Evolutionary conservation across 2,329 filamentous ascomycete species (phyloP).

Genomic region (Colletotrichum sp.): DNA sequence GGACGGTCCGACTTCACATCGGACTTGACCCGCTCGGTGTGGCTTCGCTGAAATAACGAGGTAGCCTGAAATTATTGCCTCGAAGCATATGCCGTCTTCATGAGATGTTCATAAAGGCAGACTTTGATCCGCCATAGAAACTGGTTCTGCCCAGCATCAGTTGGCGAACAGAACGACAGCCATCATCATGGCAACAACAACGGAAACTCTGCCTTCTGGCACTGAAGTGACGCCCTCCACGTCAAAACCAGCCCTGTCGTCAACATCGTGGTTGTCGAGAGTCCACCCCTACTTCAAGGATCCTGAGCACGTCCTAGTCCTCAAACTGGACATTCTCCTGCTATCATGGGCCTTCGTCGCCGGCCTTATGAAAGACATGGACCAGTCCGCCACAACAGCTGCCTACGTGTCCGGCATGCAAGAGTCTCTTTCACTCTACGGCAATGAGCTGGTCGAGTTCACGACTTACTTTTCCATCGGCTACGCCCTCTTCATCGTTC

Average conservation of each 20-base stretch:
- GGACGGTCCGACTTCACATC: not conserved
- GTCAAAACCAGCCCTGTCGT: not conserved
- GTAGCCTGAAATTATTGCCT: not conserved
- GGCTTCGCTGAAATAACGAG: not conserved
- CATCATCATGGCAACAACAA: not conserved
- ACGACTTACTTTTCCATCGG: constrained; percentile 25
- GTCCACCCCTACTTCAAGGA: constrained; percentile 33
- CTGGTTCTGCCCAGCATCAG: not conserved
- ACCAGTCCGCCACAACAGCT: constrained; percentile 31
- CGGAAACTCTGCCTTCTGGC: not conserved
- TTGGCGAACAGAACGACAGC: not conserved
- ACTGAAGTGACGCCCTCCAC: not conserved
- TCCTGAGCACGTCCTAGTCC: constrained; percentile 28
- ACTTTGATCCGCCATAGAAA: not conserved
- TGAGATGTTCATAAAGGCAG: not conserved
- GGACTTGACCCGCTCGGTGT: not conserved
- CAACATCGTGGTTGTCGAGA: constrained; percentile 29
- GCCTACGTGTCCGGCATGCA: constrained; percentile 30
- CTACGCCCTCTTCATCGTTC: constrained; percentile 28
- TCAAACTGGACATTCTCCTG: constrained; percentile 32
- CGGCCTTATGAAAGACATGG: constrained; percentile 30
- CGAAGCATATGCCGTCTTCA: not conserved
- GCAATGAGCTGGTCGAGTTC: constrained; percentile 28
- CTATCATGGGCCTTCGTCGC: constrained; percentile 12
- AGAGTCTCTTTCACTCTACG: constrained; percentile 26